Evolutionary conservation across 2,329 filamentous ascomycete genomes (phyloP).

Genomic region (Botrytis medusae): DNA sequence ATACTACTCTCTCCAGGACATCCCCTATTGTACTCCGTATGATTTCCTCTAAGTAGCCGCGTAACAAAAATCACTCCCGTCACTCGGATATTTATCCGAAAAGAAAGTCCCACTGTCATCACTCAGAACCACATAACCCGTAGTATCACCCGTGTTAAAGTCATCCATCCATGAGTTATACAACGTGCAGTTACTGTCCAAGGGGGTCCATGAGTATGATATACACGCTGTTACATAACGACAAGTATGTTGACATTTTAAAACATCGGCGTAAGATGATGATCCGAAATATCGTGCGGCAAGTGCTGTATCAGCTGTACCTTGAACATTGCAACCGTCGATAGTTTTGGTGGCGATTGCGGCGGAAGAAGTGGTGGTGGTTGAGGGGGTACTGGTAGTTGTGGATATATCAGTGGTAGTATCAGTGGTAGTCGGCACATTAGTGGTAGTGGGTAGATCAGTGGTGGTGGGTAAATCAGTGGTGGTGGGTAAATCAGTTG

Average conservation of each 20-base stretch:
- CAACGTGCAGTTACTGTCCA: neutral
- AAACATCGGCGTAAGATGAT: neutral
- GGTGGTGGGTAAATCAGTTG: neutral
- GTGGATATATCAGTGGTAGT: neutral
- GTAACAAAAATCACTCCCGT: constrained; percentile 17
- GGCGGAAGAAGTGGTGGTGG: neutral
- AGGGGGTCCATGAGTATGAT: constrained; percentile 12
- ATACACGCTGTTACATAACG: neutral
- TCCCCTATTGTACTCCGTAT: neutral
- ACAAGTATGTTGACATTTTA: neutral
- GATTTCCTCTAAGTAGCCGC: neutral
- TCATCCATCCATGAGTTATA: constrained; percentile 13
- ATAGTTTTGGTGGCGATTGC: constrained; percentile 13
- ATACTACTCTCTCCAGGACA: neutral
- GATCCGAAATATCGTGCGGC: neutral
- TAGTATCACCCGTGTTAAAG: constrained; percentile 1
- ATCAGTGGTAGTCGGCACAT: no score
- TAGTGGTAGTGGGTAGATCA: neutral
- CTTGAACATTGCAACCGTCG: constrained; percentile 13
- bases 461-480: neutral
- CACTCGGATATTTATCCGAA: constrained; percentile 19
- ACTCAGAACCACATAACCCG: constrained; percentile 5
- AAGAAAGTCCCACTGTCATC: constrained; percentile 8
- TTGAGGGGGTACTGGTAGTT: neutral
- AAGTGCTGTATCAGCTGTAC: constrained; percentile 2